These are phyloP conservation scores for Aspergillus saccharolyticus DNA, from an alignment of 495 filamentous ascomycete genomes.

Conservation along the genomic window DNA sequence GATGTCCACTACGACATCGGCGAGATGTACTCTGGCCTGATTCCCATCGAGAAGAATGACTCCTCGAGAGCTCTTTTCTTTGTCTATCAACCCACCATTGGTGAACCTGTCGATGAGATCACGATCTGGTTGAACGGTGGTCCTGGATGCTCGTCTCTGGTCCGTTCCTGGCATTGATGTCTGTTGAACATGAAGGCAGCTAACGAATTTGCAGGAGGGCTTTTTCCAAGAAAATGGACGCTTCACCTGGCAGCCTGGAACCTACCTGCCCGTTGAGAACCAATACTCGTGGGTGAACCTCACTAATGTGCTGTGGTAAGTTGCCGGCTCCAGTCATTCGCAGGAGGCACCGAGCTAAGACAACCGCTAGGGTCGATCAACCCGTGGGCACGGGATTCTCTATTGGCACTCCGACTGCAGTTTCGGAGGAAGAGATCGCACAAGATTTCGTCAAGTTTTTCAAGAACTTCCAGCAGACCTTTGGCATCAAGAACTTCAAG, in stretches of 20 bases:
- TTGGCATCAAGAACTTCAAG: conserved; percentile 56
- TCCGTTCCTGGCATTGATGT: not conserved
- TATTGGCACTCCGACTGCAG: conserved; percentile 49
- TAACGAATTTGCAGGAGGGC: conserved; percentile 54
- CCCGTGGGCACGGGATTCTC: conserved; percentile 56
- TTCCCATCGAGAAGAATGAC: conserved; percentile 61
- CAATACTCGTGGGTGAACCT: conserved; percentile 63
- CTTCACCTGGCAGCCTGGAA: conserved; percentile 58
- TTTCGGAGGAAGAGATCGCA: conserved; percentile 50
- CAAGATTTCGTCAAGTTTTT: conserved; percentile 59
- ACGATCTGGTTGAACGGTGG: conserved; percentile 72
- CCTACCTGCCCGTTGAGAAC: conserved; percentile 53
- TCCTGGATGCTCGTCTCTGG: conserved; percentile 44
- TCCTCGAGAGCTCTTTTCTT: conserved; percentile 48
- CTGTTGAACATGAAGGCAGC: not conserved
- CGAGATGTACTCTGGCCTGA: conserved; percentile 68
- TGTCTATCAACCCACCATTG: conserved; percentile 46
- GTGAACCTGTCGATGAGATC: conserved; percentile 56
- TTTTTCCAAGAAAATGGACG: conserved; percentile 64
- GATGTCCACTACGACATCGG: conserved; percentile 70
- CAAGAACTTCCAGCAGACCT: conserved; percentile 58
- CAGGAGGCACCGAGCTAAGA: not conserved
- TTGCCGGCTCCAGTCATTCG: not conserved
- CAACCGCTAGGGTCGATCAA: conserved; percentile 42
- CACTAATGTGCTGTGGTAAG: conserved; percentile 58